Evolutionary conservation across 768 basidiomycete genomes (phyloP), one percentile per base, ranked within the genome.

Genomic region (Leccinum ochraceum): DNA sequence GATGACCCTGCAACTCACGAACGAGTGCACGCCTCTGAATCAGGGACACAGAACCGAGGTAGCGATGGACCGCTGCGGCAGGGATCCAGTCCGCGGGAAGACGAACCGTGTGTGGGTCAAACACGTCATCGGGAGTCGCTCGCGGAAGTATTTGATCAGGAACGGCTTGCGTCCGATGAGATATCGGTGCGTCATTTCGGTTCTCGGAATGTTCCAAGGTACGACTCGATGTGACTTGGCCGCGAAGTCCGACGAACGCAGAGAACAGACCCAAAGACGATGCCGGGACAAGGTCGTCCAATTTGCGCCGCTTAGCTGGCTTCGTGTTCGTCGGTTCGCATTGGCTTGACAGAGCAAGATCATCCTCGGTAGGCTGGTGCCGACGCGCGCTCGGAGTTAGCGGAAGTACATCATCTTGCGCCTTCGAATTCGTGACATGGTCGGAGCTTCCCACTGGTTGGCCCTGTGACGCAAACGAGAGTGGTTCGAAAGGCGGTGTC

Each of bases 21-120:
- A 87, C 79, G 3, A 93, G 75, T 20, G 77, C 79, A 54, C 83
- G 86, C 63, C 86, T 87, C 70, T 92, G 91, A 7, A 92, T 77
- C 20, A 91, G 63, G 30, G 84, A 78, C 61, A 92, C 69, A 30
- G 89, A 92, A 16, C 83, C 84, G 74, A 93, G 77, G 67, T 92
- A 93, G 28, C 79, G 81, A 69, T 92, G 89, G 17, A 68, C 50
- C 20, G 67, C 69, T 13, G 60, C 55, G n/a, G 81, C 78, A 36
- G 64, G 60, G 13, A 56, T 53, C 71, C 74, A 67, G 14, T 64
- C 54, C 6, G 71, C 62, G 7, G 81, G 80, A 46, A 82, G 69
- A 42, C 68, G 68, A 30, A 87, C 69, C 16, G 86, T 86, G 60
- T 78, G 76, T 39, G 67, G 60, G 63, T 78, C 72, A 54, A 76